Conservation (phyloP, 73 alveolate species). For the Stentor roeselii region DNA sequence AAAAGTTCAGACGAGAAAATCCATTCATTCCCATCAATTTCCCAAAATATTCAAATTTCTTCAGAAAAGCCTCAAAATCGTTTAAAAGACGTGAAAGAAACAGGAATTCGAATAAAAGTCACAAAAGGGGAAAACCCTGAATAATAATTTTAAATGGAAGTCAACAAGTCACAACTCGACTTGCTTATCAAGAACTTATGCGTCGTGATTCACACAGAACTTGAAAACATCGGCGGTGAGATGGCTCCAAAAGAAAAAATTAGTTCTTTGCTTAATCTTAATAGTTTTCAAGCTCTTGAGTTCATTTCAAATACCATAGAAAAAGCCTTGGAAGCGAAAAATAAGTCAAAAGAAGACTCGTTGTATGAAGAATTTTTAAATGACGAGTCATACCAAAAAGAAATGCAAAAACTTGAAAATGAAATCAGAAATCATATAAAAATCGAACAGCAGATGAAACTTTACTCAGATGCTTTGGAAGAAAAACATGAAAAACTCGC, state of each 20-base stretch:
- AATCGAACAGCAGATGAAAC: background rate
- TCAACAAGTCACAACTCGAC: background rate
- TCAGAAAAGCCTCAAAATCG: too few species aligned
- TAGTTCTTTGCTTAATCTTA: background rate
- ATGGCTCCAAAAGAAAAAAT: background rate
- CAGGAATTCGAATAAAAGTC: background rate
- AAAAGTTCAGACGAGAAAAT: background rate
- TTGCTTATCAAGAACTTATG: background rate
- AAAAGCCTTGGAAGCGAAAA: background rate
- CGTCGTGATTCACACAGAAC: background rate
- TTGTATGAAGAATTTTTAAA: background rate
- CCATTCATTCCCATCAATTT: background rate
- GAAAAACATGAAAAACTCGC: background rate
- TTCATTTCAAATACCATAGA: background rate
- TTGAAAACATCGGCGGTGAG: background rate
- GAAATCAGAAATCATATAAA: background rate
- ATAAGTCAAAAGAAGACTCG: background rate
- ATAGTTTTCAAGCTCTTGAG: background rate
- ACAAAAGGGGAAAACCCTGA: background rate
- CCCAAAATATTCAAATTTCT: background rate
- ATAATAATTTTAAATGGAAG: conserved; percentile 1
- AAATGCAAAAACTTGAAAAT: background rate
- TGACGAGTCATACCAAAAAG: background rate
- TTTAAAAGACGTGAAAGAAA: too few species aligned
- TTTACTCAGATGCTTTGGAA: background rate